phyloP scores from a whole-genome alignment of 345 rosid species.

The Corchorus capsularis region DNA sequence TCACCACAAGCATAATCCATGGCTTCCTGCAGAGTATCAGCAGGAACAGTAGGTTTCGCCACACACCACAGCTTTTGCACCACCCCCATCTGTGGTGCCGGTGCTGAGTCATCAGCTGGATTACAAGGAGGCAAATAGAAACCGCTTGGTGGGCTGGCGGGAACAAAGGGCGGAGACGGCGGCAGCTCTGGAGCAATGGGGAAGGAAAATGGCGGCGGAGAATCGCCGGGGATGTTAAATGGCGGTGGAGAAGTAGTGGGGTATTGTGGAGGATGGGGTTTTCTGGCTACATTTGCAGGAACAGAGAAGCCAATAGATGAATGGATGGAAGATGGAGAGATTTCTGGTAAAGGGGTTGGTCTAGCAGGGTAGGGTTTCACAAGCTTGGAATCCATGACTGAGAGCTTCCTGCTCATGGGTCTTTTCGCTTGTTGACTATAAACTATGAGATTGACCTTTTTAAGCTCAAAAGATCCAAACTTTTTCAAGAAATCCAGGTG shows the following conservation, averaged over 20 bases:
- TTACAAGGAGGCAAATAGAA: conserved; percentile 50
- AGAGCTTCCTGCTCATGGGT: conserved; percentile 44
- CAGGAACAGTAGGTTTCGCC: conserved; percentile 71
- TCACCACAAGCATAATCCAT: conserved; percentile 76
- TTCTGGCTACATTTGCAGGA: conserved; percentile 52
- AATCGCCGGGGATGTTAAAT: conserved; percentile 17
- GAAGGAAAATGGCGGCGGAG: conserved; percentile 31
- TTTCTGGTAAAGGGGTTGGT: conserved; percentile 56
- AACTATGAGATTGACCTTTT: conserved; percentile 52
- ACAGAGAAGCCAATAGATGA: conserved; percentile 54
- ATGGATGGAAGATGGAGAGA: conserved; percentile 38
- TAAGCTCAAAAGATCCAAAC: conserved; percentile 41
- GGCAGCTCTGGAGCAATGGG: conserved; percentile 49
- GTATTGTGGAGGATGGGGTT: conserved; percentile 36
- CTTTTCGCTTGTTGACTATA: conserved; percentile 23
- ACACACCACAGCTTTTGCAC: conserved; percentile 70
- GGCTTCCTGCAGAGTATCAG: conserved; percentile 59
- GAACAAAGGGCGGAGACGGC: conserved; percentile 37
- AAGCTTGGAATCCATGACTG: conserved; percentile 37
- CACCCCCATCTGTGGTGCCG: conserved; percentile 30
- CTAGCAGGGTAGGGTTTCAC: conserved; percentile 43
- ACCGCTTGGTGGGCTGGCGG: conserved; percentile 33
- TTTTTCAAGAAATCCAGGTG: conserved; percentile 40
- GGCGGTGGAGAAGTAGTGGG: conserved; percentile 29
- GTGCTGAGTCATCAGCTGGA: conserved; percentile 32